phyloP scores from a whole-genome alignment of 805 yeast species.

The Ogataea trehaloabstinens region DNA sequence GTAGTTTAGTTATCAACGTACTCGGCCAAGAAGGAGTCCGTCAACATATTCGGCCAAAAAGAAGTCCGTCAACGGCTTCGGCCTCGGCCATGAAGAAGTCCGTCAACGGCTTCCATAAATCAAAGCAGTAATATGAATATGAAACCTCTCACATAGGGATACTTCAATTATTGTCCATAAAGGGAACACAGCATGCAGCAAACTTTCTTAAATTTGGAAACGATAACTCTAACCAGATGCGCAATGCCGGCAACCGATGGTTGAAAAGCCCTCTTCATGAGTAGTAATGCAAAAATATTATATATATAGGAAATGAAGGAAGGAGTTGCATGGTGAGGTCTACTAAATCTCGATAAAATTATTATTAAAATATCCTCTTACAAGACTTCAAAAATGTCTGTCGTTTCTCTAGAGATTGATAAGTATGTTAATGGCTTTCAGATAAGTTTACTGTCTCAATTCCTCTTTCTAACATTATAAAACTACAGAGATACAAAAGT shows the following conservation, averaged over 20 bases:
- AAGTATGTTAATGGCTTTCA: too few relatives aligned
- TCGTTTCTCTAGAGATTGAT: slow-evolving; percentile 19
- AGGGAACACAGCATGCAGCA: too few relatives aligned
- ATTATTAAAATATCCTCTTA: not conserved
- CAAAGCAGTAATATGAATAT: too few relatives aligned
- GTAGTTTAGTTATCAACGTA: too few relatives aligned
- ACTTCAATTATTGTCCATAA: too few relatives aligned
- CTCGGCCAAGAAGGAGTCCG: too few relatives aligned
- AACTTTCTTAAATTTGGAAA: not conserved
- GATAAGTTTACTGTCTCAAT: not conserved
- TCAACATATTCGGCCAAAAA: too few relatives aligned
- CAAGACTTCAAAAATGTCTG: slow-evolving; percentile 10
- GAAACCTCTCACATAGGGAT: too few relatives aligned
- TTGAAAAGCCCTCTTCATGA: not conserved
- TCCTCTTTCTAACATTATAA: slow-evolving; percentile 1
- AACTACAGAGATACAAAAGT: slow-evolving; percentile 23
- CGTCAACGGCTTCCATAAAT: too few relatives aligned
- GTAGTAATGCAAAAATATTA: not conserved
- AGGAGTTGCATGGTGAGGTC: not conserved
- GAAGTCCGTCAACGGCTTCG: too few relatives aligned
- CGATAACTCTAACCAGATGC: not conserved
- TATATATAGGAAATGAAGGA: not conserved
- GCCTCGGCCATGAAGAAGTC: too few relatives aligned
- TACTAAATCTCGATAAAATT: not conserved
- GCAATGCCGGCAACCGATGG: not conserved